These are phyloP conservation scores for Trichoderma sp. DNA, from an alignment of 2,329 filamentous ascomycete species.

Conservation along the genomic window DNA sequence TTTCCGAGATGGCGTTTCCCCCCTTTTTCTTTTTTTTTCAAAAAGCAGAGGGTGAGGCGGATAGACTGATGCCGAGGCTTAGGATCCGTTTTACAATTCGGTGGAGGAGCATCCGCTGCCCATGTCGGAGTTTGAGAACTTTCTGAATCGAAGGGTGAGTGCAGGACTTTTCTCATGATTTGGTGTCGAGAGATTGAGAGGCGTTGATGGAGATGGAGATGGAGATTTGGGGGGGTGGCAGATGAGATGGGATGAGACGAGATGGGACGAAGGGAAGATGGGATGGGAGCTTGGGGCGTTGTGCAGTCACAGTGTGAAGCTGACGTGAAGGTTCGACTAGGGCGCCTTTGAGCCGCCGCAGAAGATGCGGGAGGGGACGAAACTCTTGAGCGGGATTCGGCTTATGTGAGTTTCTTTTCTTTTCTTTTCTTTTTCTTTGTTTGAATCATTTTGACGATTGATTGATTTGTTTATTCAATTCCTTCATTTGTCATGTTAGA, in stretches of 20 bases:
- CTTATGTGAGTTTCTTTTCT: constrained; percentile 46
- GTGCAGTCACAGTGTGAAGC: not conserved
- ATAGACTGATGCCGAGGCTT: not conserved
- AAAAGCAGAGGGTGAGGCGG: not conserved
- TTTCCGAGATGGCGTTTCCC: not conserved
- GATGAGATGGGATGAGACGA: not conserved
- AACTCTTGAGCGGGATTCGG: constrained; percentile 49
- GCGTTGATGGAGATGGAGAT: not conserved
- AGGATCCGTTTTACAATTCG: constrained; percentile 51
- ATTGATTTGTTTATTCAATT: not conserved
- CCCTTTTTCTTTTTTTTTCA: no score
- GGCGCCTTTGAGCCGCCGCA: constrained; percentile 50
- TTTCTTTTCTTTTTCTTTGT: not conserved
- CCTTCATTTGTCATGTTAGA: not conserved
- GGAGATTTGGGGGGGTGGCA: not conserved
- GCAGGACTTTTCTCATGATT: not conserved
- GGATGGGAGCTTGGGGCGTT: not conserved
- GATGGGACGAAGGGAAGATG: no score
- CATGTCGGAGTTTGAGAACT: constrained; percentile 56
- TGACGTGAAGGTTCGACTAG: constrained; percentile 31
- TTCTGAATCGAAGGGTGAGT: constrained; percentile 49
- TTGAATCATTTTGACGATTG: no score
- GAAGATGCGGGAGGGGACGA: constrained; percentile 41
- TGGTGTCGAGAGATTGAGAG: not conserved
- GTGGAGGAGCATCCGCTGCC: constrained; percentile 51